phyloP scores from a whole-genome alignment of 495 filamentous ascomycete genomes.

The Penicillium cinerascens region DNA sequence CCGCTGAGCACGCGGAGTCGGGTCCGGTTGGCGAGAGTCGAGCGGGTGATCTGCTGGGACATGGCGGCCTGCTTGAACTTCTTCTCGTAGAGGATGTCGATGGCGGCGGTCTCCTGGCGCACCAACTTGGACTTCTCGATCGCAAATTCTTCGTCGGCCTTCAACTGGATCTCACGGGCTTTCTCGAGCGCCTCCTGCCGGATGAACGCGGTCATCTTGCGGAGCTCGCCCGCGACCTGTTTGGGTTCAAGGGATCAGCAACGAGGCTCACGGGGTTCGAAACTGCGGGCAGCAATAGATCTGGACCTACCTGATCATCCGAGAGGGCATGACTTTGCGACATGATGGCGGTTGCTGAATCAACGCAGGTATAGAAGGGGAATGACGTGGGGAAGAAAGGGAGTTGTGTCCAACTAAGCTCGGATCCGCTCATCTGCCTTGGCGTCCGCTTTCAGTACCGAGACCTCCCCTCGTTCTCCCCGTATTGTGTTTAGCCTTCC shows the following conservation, averaged over 20 bases:
- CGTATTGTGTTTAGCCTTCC: background rate
- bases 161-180: conserved; percentile 91
- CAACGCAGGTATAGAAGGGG: conserved; percentile 17
- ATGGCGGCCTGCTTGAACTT: conserved; percentile 97
- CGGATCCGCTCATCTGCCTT: conserved; percentile 22
- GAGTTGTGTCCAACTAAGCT: conserved; percentile 27
- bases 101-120: conserved; percentile 84
- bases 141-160: conserved; percentile 96
- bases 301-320: conserved; percentile 72
- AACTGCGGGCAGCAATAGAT: background rate
- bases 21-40: conserved; percentile 91
- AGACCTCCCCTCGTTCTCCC: conserved; percentile 5
- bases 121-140: conserved; percentile 99
- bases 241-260: conserved; percentile 15
- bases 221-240: conserved; percentile 90
- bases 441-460: conserved; percentile 23
- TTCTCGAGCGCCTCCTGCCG: conserved; percentile 96
- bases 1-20: conserved; percentile 80
- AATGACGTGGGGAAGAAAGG: conserved; percentile 26
- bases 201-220: conserved; percentile 99
- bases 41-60: conserved; percentile 95
- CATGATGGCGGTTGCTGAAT: conserved; percentile 57
- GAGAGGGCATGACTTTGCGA: conserved; percentile 89
- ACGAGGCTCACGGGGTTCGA: background rate
- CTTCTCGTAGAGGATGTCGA: conserved; percentile 91